Percentiles rank a stretch among this genome's conserved stretches.
These are phyloP conservation scores for Populus tremula DNA, from an alignment of 345 rosid species.

Conservation along the genomic window DNA sequence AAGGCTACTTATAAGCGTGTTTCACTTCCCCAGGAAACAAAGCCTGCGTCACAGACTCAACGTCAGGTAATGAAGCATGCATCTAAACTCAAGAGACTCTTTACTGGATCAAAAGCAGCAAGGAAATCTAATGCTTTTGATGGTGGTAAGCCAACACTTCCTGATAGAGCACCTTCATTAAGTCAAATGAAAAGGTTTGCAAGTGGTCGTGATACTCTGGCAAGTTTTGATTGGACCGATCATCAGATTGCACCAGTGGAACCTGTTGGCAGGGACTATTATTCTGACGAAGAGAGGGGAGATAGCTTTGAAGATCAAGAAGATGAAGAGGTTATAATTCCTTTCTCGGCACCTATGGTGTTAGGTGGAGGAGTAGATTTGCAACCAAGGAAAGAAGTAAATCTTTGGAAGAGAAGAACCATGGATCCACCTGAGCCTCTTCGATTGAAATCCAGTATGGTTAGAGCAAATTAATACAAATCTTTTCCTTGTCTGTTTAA, in stretches of 20 bases:
- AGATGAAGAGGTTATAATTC: slow-evolving; percentile 41
- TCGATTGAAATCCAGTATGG: slow-evolving; percentile 32
- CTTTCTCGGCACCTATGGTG: slow-evolving; percentile 72
- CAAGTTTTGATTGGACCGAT: slow-evolving; percentile 60
- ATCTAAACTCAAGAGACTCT: slow-evolving; percentile 45
- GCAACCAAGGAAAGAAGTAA: slow-evolving; percentile 67
- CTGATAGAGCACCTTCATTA: slow-evolving; percentile 51
- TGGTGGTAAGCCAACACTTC: background rate
- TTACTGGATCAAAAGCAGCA: slow-evolving; percentile 16
- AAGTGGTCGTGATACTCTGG: slow-evolving; percentile 59
- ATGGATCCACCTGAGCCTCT: slow-evolving; percentile 75
- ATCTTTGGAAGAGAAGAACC: slow-evolving; percentile 88
- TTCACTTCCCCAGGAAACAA: slow-evolving; percentile 19
- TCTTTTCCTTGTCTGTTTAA: background rate
- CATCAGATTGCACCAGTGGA: slow-evolving; percentile 58
- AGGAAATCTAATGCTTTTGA: slow-evolving; percentile 29
- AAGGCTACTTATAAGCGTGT: background rate
- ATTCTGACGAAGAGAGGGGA: slow-evolving; percentile 50
- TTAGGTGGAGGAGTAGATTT: slow-evolving; percentile 32
- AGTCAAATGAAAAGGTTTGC: slow-evolving; percentile 78
- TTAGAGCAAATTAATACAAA: background rate
- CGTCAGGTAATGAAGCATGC: slow-evolving; percentile 28
- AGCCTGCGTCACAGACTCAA: slow-evolving; percentile 1
- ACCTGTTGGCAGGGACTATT: slow-evolving; percentile 37
- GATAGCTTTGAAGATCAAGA: slow-evolving; percentile 25